Evolutionary conservation across 2,329 filamentous ascomycete genomes (phyloP), one percentile per base, ranked within the genome.

Genomic region (Fusarium sp.): DNA sequence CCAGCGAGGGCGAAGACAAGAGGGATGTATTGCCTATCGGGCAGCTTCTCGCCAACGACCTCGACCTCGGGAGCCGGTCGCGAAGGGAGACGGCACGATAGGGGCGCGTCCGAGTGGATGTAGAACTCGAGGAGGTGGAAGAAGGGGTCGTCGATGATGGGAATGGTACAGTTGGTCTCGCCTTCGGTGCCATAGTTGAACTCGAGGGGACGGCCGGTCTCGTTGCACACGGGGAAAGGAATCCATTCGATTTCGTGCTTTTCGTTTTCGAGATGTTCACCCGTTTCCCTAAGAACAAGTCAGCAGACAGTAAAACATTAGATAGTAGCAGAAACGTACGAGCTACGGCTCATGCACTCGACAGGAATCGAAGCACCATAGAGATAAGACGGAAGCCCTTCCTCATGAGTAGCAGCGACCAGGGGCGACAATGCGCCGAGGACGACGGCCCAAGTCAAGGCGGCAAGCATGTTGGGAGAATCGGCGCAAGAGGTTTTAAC

Each of bases 81-180:
- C 0, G 94, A 90, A 32, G 96, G 95, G 15, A 98, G 90, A 62
- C 97, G 95, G 84, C 97, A 99, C 64, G 95, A 92, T 59, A 98
- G 88, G 11, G 97, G 97, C 20, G 95, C 95, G 84, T 99, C 97
- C 86, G 93, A 95, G 88, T 98, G 97, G 82, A 98, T 92, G 88
- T 98, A 98, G 88, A 98, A 98, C 85, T 98, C 94, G 85, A 96
- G 92, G 61, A 96, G 89, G 84, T 97, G 94, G 87, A 95, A 97
- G 87, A 95, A 93, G 45, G 93, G 90, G 81, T 96, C 94, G 78
- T 89, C 88, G 78, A 96, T 88, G 84, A 94, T 89, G 80, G 92
- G 87, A 78, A 97, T 91, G 65, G 94, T 97, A 87, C 94, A 97
- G 85, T 96, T 96, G 76, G 94, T 84, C 81, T 97, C 95, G 84